Base-by-base conservation (phyloP, 2,329 filamentous ascomycete genomes). In the Fusarium sp. region DNA sequence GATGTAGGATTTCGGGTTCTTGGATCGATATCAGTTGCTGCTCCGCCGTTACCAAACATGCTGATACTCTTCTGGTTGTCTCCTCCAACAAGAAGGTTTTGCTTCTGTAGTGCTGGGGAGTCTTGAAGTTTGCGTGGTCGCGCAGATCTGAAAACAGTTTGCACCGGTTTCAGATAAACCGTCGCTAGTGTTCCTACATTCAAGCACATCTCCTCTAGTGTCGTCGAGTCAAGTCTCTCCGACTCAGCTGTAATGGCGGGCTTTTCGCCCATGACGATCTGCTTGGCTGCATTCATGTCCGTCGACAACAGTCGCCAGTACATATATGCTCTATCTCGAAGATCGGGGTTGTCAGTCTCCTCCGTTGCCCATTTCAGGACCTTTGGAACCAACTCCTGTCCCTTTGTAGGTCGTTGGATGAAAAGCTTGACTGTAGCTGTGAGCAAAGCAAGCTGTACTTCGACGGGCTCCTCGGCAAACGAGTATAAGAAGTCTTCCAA, bases 351-450 rank as follows among this genome's bases (percentile, higher is more conserved):
- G 78, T 99, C 96, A n/a, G 95, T 98, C 79, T 98, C 96, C 79
- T 98, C 96, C 0, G 96, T 99, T 7, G 96, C 97, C 95, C 96
- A 98, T 81, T 98, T 98, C 53, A 99, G 85, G 4, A 98, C 95
- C 76, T 94, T 94, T 1, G 95, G 96, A 1, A 99, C 95, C 9
- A 99, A 86, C 55, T 97, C 90, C 76, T 97, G 94, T 27, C 93
- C 96, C 78, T 97, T 97, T 18, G 94, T 98, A 0, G 96, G 96
- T 23, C 96, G 89, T 78, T 98, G 96, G 72, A 99, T 98, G 81
- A 99, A 99, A 4, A 99, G 86, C 80, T 99, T 99, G 37, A 99
- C 96, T 0, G 96, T 98, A 11, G 96, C 96, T 0, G 96, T 99
- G 32, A 99, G 88, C 18, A 99, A 87, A 1, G 96, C 94, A 8